Evolutionary conservation across 129 eudicot species (phyloP), one percentile per base, ranked within the genome.

Genomic region (Sambucus nigra): DNA sequence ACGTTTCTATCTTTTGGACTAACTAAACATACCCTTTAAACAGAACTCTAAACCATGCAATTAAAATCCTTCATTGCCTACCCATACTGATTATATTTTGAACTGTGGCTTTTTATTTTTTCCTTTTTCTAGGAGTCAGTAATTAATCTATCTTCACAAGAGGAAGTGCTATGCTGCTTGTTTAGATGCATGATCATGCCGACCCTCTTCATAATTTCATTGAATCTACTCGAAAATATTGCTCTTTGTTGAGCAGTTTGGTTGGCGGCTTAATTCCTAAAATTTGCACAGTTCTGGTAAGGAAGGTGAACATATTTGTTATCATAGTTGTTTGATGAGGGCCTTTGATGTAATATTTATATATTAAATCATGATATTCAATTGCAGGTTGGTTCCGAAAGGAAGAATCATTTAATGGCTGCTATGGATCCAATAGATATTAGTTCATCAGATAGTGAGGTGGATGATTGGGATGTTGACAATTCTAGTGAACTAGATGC

Each of bases 391-490:
- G 51, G 40, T 44, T 35, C 28, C 8, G 29, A n/a, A 13, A 6
- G 17, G 31, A 19, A 39, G 17, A 48, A 25, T 21, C 55, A 25
- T 49, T 31, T 35, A n/a, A 63, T 69, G 80, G 68, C 51, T 32
- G 42, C 61, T 0, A 15, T 3, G 57, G 59, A 54, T 51, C 60
- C 64, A 39, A 72, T 78, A 29, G 73, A 69, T 24, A 69, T 73
- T 55, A 59, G 68, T 53, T 78, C 80, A 0, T 55, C 77, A 9
- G 80, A 69, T 6, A 57, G 67, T 51, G 85, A 78, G 17, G 64
- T 70, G 51, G 78, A 63, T 63, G 80, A 73, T 22, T 68, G 75
- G 60, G 78, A 67, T 63, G 54, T 76, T 62, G 85, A 78, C 25
- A 60, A 66, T 4, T 59, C 69, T 32, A 57, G 41, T n/a, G 60